phyloP scores from a whole-genome alignment of 2,329 filamentous ascomycete species.

The Akanthomyces lecanii region DNA sequence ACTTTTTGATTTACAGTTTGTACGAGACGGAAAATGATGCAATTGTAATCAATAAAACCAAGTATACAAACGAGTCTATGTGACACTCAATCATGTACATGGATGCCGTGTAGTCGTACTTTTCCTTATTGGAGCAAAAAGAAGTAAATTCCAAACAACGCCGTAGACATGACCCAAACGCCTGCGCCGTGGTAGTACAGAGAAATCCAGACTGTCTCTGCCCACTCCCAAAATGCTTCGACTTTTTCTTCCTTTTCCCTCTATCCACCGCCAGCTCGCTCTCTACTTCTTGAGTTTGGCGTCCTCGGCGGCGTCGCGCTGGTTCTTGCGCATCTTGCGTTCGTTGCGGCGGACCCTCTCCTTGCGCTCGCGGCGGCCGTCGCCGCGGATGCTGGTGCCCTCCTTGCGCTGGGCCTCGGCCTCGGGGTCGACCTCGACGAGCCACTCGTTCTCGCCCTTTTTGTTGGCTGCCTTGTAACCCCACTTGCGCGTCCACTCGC shows the following conservation, averaged over 20 bases:
- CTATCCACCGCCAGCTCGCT: not conserved
- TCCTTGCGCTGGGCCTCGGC: constrained; percentile 61
- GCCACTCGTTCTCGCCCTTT: constrained; percentile 76
- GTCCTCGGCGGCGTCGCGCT: constrained; percentile 39
- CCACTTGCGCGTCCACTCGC: constrained; percentile 92
- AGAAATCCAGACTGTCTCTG: not conserved
- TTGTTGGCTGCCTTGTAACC: constrained; percentile 91
- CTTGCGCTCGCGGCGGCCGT: constrained; percentile 59
- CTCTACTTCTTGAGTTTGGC: constrained; percentile 12
- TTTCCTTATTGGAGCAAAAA: not conserved
- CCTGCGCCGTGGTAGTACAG: constrained; percentile 10
- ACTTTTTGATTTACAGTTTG: not conserved
- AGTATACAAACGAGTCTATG: not conserved
- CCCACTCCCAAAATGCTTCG: not conserved
- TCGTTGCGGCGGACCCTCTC: constrained; percentile 70
- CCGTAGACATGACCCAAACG: constrained; percentile 12
- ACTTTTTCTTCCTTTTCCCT: not conserved
- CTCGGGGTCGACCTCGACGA: constrained; percentile 85
- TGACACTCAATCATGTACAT: not conserved
- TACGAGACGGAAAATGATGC: not conserved
- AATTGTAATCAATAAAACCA: not conserved
- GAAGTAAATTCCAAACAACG: not conserved
- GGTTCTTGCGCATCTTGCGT: constrained; percentile 64
- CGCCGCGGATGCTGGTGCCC: constrained; percentile 57
- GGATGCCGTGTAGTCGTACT: not conserved